These are phyloP conservation scores for Bipolaris bicolor DNA, from an alignment of 2,329 filamentous ascomycete genomes.

Conservation along the genomic window DNA sequence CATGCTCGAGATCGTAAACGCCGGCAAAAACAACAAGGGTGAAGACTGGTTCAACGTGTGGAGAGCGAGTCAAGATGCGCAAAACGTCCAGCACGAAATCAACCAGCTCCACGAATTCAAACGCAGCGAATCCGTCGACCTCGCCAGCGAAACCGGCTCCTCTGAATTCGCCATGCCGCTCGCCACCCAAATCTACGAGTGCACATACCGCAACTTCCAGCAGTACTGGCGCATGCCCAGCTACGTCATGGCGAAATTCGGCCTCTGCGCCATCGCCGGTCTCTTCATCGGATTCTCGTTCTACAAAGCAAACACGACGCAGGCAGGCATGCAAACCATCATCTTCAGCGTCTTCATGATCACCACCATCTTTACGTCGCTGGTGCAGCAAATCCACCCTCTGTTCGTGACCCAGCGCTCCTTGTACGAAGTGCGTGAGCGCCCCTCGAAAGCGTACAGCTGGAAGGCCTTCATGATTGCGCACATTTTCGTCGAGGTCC, in stretches of 20 bases:
- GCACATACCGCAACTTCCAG: constrained; percentile 53
- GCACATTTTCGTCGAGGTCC: constrained; percentile 74
- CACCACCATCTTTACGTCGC: constrained; percentile 51
- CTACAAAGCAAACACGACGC: constrained; percentile 45
- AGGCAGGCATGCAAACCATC: constrained; percentile 54
- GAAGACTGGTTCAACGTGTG: constrained; percentile 53
- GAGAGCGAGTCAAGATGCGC: constrained; percentile 34
- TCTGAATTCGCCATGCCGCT: constrained; percentile 55
- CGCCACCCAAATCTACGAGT: constrained; percentile 39
- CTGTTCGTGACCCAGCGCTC: constrained; percentile 64
- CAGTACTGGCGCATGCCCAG: constrained; percentile 55
- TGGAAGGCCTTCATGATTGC: constrained; percentile 76
- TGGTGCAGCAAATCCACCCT: constrained; percentile 65
- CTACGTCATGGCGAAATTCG: constrained; percentile 49
- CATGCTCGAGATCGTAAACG: constrained; percentile 64
- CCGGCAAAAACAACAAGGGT: constrained; percentile 38
- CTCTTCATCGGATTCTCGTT: constrained; percentile 52
- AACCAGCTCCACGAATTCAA: constrained; percentile 50
- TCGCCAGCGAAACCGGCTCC: constrained; percentile 43
- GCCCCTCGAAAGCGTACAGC: constrained; percentile 73
- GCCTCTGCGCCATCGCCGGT: constrained; percentile 33
- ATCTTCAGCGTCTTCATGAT: constrained; percentile 61
- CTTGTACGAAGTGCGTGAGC: constrained; percentile 65
- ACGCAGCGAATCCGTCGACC: constrained; percentile 27
- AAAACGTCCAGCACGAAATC: constrained; percentile 46